These are phyloP conservation scores for Odontarrhena argentea DNA, from an alignment of 345 rosid species.

Conservation along the genomic window DNA sequence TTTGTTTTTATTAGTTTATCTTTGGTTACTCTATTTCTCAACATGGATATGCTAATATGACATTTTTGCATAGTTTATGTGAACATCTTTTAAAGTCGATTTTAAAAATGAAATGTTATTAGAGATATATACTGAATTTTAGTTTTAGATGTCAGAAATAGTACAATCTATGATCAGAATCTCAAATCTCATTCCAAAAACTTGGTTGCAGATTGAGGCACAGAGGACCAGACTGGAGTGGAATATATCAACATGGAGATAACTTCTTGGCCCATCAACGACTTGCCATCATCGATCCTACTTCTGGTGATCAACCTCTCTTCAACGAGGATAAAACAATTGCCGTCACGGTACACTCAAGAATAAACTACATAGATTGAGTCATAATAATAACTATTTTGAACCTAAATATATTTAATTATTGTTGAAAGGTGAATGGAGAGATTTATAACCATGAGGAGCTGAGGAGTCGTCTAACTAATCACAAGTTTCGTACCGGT, in stretches of 20 bases:
- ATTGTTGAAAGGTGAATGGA: constrained; percentile 68
- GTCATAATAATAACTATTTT: neutral
- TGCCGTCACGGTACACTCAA: constrained; percentile 65
- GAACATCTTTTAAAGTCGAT: neutral
- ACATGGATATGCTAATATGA: too few relatives aligned
- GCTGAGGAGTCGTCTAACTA: constrained; percentile 59
- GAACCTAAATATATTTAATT: neutral
- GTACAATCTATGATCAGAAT: neutral
- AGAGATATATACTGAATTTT: neutral
- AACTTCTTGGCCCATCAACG: constrained; percentile 85
- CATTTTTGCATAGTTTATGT: neutral
- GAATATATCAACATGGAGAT: constrained; percentile 73
- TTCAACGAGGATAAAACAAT: constrained; percentile 75
- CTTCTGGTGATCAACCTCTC: constrained; percentile 97
- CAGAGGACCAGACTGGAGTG: constrained; percentile 99
- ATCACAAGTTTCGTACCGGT: constrained; percentile 81
- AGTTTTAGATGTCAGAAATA: neutral
- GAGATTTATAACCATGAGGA: constrained; percentile 94
- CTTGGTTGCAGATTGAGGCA: constrained; percentile 72
- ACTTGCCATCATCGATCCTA: constrained; percentile 85
- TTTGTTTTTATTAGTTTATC: too few relatives aligned
- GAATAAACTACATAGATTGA: neutral
- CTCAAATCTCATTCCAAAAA: neutral
- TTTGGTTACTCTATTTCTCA: too few relatives aligned
- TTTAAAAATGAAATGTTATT: too few relatives aligned